A percentile compares a stretch with the other conserved stretches of the same genome.
Evolutionary conservation across 1,284 basidiomycete species (phyloP).

Genomic region (Farysia itapuensis): DNA sequence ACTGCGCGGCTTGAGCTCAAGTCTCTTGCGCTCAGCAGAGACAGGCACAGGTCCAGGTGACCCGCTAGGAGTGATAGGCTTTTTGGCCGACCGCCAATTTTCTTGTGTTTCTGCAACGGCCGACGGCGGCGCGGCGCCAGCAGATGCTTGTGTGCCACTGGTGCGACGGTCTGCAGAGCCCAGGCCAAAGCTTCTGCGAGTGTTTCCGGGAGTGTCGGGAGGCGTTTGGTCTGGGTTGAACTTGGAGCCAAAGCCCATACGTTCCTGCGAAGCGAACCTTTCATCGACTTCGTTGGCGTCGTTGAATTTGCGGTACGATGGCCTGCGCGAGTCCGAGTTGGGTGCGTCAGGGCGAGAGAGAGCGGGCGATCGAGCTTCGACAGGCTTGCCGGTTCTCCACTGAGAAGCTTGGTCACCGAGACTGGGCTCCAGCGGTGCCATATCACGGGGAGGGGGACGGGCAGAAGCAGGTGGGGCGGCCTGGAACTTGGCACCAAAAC

Average conservation of each 20-base stretch:
- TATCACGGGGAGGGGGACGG: conserved; percentile 33
- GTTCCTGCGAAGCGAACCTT: conserved; percentile 43
- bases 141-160: conserved; percentile 7
- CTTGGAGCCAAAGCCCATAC: conserved; percentile 56
- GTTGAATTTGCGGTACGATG: conserved; percentile 28
- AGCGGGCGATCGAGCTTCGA: conserved; percentile 29
- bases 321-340: conserved; percentile 10
- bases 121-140: conserved; percentile 1
- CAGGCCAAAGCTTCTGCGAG: conserved; percentile 45
- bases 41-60: conserved; percentile 25
- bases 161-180: conserved; percentile 32
- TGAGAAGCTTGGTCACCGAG: conserved; percentile 48
- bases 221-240: conserved; percentile 44
- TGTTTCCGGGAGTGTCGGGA: conserved; percentile 38
- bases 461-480: conserved; percentile 20
- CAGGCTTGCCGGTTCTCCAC: conserved; percentile 58
- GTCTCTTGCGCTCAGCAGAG: conserved; percentile 52
- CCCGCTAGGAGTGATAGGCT: conserved; percentile 26
- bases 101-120: conserved; percentile 16
- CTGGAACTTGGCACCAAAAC: conserved; percentile 54
- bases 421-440: conserved; percentile 42
- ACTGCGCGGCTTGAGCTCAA: conserved; percentile 56
- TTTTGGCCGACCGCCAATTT: conserved; percentile 41
- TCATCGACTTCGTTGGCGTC: conserved; percentile 51
- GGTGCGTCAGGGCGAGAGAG: conserved; percentile 25